Evolutionary conservation across 2,329 filamentous ascomycete genomes (phyloP).

Genomic region (Alternaria gansuensis): DNA sequence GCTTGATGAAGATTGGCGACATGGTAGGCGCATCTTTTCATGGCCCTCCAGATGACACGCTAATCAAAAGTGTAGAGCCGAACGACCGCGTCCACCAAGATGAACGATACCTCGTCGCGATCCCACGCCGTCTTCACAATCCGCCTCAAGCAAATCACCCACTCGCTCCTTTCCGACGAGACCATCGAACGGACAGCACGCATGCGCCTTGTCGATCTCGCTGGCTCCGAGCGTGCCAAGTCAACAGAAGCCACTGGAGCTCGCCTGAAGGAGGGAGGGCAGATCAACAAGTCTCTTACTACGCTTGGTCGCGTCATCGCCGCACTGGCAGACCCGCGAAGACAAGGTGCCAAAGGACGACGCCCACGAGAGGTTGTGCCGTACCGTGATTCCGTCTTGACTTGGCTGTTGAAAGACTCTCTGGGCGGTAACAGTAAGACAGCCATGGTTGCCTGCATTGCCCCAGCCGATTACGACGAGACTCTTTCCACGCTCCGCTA

Average conservation of each 20-base stretch:
- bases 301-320: conserved; percentile 96
- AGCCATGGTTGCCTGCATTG: conserved; percentile 98
- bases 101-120: conserved; percentile 98
- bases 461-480: conserved; percentile 95
- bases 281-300: conserved; percentile 98
- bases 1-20: conserved; percentile 90
- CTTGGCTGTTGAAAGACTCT: conserved; percentile 92
- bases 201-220: conserved; percentile 93
- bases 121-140: conserved; percentile 98
- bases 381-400: conserved; percentile 86
- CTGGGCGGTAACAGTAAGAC: conserved; percentile 97
- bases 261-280: conserved; percentile 90
- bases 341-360: conserved; percentile 51
- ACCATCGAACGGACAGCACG: conserved; percentile 94
- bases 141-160: conserved; percentile 96
- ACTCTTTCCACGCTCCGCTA: conserved; percentile 95
- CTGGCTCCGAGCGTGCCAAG: conserved; percentile 93
- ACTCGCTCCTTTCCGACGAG: conserved; percentile 96
- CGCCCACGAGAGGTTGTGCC: conserved; percentile 75
- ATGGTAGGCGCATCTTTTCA: conserved; percentile 49
- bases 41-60: not conserved
- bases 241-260: conserved; percentile 93
- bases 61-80: conserved; percentile 64
- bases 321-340: conserved; percentile 77
- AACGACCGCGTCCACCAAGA: conserved; percentile 93